These are phyloP conservation scores for Cryptococcus sp. DNA, from an alignment of 1,284 basidiomycete species.

Conservation along the genomic window DNA sequence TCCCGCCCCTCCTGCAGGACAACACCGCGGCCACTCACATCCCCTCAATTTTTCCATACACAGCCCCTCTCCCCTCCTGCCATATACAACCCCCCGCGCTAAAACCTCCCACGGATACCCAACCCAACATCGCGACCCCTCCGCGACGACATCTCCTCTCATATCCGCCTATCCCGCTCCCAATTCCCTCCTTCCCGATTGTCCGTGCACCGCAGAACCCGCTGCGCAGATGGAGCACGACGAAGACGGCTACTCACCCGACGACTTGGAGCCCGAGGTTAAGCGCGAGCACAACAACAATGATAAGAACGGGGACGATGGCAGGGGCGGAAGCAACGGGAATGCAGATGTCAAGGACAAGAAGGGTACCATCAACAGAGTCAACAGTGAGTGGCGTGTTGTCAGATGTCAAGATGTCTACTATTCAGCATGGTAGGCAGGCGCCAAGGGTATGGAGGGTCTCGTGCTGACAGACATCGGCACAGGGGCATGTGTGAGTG, in stretches of 20 bases:
- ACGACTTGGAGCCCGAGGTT: conserved; percentile 18
- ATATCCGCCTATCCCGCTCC: too few species aligned
- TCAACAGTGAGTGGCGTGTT: conserved; percentile 40
- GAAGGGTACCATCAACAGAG: conserved; percentile 44
- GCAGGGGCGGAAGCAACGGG: conserved; percentile 10
- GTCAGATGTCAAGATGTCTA: background rate
- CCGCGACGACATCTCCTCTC: too few species aligned
- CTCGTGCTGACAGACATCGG: background rate
- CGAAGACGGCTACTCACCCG: conserved; percentile 7
- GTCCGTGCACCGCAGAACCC: background rate
- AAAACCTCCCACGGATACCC: too few species aligned
- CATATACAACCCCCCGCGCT: too few species aligned
- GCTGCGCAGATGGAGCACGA: conserved; percentile 9
- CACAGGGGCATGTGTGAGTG: conserved; percentile 44
- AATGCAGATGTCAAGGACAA: conserved; percentile 29
- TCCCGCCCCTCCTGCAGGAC: too few species aligned
- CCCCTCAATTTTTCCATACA: too few species aligned
- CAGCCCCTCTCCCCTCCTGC: too few species aligned
- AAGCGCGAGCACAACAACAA: conserved; percentile 11
- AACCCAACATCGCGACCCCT: too few species aligned
- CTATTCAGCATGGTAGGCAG: too few species aligned
- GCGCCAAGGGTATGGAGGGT: background rate
- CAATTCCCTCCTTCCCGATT: background rate
- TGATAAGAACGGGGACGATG: conserved; percentile 19
- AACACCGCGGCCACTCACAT: too few species aligned